Base-by-base conservation (phyloP, 176 grass and related monocot species). In the Calamus simplicifolius region DNA sequence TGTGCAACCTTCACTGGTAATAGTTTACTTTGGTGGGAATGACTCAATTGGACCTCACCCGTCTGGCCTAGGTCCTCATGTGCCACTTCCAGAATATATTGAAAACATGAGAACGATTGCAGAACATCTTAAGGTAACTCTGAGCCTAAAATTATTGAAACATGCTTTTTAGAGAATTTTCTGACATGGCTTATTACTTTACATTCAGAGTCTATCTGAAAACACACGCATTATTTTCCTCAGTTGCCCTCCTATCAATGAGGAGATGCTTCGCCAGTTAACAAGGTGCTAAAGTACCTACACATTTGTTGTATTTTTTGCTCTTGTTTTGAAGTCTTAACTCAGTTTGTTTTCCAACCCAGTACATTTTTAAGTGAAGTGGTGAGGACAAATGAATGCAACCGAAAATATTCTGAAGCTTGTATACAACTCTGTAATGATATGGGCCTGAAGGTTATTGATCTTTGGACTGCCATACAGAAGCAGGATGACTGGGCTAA, bases 351-450 rank as follows among this genome's bases (percentile, higher is more conserved):
- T 62, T 35, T 73, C 6, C 10, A 35, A 19, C 63, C 14, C 57
- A 62, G 65, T 23, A n/a, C 51, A 27, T 18, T 35, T 13, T 12
- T 68, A 43, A 30, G 14, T 63, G 25, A 25, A 27, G 1, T 27
- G 6, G 48, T 7, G 50, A 50, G 73, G 21, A 51, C 63, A 58
- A 66, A 68, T 58, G 62, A 76, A 59, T 18, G 21, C 7, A 58
- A 53, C 49, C 48, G 13, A 57, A 29, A 21, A 30, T 76, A 68
- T 58, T 76, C 73, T 54, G 52, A 76, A 51, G 73, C 73, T 49
- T 76, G 73, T 76, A 59, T 68, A 58, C 17, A 67, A 59, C 25
- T 76, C 54, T 76, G 73, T 23, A 68, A 76, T 16, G 73, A 76
- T 19, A 54, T 76, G 52, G 49, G 50, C 29, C n/a, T 68, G 16